Evolutionary conservation across 2,329 filamentous ascomycete species (phyloP).

Genomic region (Coniella vitis): DNA sequence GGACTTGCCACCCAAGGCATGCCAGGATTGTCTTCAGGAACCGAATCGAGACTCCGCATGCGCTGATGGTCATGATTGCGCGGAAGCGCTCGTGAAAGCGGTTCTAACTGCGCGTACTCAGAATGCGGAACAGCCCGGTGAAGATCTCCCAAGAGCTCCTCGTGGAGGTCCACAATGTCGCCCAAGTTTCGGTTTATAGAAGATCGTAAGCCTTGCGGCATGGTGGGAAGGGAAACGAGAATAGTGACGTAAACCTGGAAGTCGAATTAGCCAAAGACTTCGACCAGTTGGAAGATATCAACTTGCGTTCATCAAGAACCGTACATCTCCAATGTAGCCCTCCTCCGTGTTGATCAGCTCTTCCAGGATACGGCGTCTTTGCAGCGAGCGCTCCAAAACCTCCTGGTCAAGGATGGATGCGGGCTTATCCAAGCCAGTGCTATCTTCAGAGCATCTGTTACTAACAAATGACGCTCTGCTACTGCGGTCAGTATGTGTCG

Average conservation of each 20-base stretch:
- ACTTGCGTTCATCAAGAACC: slow-evolving; percentile 76
- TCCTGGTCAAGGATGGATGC: slow-evolving; percentile 52
- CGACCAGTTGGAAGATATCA: neutral
- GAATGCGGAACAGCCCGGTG: slow-evolving; percentile 65
- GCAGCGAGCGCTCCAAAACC: slow-evolving; percentile 63
- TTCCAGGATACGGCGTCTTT: slow-evolving; percentile 73
- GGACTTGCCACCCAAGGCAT: slow-evolving; percentile 37
- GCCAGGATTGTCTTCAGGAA: slow-evolving; percentile 34
- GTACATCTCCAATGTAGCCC: slow-evolving; percentile 79
- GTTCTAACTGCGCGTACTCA: slow-evolving; percentile 46
- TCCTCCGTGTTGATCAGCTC: slow-evolving; percentile 84
- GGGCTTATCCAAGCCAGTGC: slow-evolving; percentile 51
- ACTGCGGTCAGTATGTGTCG: slow-evolving; percentile 55
- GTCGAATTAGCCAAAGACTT: slow-evolving; percentile 10
- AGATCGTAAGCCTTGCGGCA: slow-evolving; percentile 57
- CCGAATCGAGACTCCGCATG: slow-evolving; percentile 42
- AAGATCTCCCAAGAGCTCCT: slow-evolving; percentile 70
- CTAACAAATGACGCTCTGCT: slow-evolving; percentile 54
- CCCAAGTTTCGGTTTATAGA: slow-evolving; percentile 75
- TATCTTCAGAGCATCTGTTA: slow-evolving; percentile 58
- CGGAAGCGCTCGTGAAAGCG: slow-evolving; percentile 11
- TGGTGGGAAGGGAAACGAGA: slow-evolving; percentile 60
- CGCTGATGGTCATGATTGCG: slow-evolving; percentile 31
- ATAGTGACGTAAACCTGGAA: slow-evolving; percentile 66
- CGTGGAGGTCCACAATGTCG: slow-evolving; percentile 76